These are phyloP conservation scores for Boletales sp. DNA, from an alignment of 768 basidiomycete species.

Conservation along the genomic window DNA sequence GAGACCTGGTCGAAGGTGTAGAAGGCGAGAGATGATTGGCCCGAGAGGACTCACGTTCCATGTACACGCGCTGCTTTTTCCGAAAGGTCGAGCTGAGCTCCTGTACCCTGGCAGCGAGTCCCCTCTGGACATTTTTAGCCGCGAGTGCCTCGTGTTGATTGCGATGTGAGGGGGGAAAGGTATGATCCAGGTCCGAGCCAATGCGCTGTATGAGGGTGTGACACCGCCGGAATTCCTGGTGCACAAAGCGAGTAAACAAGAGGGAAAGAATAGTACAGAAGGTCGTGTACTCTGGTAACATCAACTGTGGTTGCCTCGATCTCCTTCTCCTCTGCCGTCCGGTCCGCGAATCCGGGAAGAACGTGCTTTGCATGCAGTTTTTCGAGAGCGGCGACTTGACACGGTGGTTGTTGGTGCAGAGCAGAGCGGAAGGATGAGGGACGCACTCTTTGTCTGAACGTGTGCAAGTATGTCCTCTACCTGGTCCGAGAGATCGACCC, in stretches of 20 bases:
- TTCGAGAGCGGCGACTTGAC: constrained; percentile 79
- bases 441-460: constrained; percentile 75
- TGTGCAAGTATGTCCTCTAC: constrained; percentile 74
- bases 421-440: constrained; percentile 7
- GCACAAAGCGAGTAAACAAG: constrained; percentile 4
- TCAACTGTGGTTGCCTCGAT: constrained; percentile 83
- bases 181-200: constrained; percentile 50
- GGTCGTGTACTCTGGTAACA: constrained; percentile 72
- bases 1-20: constrained; percentile 53
- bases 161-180: constrained; percentile 55
- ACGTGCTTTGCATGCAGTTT: constrained; percentile 95
- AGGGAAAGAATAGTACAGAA: constrained; percentile 7
- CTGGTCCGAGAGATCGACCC: constrained; percentile 92
- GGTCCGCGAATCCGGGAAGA: constrained; percentile 95
- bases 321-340: constrained; percentile 88
- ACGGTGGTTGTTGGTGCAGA: constrained; percentile 15
- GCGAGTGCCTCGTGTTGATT: constrained; percentile 56
- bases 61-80: constrained; percentile 97
- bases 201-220: constrained; percentile 67
- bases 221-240: constrained; percentile 39
- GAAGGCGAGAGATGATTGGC: constrained; percentile 9
- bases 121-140: constrained; percentile 92
- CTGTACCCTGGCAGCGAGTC: constrained; percentile 93
- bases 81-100: constrained; percentile 88
- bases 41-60: constrained; percentile 76